These are phyloP conservation scores for Teunomyces atbi DNA, from an alignment of 805 yeast species.

Conservation along the genomic window DNA sequence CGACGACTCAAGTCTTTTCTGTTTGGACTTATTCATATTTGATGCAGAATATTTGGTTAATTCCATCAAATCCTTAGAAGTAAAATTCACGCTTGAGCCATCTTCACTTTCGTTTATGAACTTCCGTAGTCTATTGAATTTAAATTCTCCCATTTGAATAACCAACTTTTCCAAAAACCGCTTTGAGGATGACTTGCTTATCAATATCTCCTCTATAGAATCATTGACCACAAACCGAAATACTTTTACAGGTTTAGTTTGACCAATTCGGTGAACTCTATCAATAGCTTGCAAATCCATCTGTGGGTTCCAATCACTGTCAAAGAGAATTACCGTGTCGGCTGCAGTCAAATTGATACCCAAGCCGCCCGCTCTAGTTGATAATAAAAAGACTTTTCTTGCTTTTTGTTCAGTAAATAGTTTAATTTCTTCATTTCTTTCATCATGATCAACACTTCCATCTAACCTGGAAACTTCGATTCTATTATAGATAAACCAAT, in stretches of 20 bases:
- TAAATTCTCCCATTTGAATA: conserved; percentile 40
- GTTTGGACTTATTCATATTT: conserved; percentile 2
- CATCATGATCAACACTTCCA: conserved; percentile 67
- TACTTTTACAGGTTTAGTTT: conserved; percentile 75
- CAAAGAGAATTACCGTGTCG: conserved; percentile 86
- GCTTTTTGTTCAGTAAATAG: conserved; percentile 37
- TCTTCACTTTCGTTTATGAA: conserved; percentile 16
- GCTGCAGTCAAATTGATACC: conserved; percentile 87
- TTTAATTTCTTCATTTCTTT: conserved; percentile 62
- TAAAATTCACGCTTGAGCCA: conserved; percentile 8
- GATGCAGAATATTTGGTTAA: neutral
- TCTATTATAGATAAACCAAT: conserved; percentile 58
- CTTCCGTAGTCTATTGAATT: conserved; percentile 25
- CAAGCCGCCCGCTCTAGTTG: conserved; percentile 93
- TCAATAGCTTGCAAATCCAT: conserved; percentile 97
- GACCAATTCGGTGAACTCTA: conserved; percentile 92
- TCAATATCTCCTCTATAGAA: conserved; percentile 80
- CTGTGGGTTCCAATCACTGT: conserved; percentile 97
- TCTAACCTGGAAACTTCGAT: conserved; percentile 62
- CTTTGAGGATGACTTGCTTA: conserved; percentile 78
- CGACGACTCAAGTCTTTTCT: neutral
- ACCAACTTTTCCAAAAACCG: conserved; percentile 75
- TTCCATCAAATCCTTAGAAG: conserved; percentile 12
- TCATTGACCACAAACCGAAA: conserved; percentile 74
- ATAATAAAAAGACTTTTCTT: conserved; percentile 60